Evolutionary conservation across 495 filamentous ascomycete species (phyloP), one percentile per base, ranked within the genome.

Genomic region (Neurospora intermedia): DNA sequence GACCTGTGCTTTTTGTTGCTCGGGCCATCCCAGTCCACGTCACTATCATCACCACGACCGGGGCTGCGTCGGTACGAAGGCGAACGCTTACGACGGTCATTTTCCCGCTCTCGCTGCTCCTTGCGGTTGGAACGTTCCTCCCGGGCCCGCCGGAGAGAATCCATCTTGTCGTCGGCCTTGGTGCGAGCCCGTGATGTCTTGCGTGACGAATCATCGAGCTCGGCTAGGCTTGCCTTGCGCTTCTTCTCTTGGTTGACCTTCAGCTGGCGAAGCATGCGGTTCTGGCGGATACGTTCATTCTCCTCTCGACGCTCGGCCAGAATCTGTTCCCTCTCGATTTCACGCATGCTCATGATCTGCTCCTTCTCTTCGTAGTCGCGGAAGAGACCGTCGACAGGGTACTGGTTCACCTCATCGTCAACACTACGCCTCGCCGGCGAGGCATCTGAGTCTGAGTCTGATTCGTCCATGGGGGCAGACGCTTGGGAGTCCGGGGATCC

Each of bases 401-500:
- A 98, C 41, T 92, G 89, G 31, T 88, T 90, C 71, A 90, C 86
- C 15, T 87, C 84, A 70, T 89, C 87, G 62, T 89, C 87, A 43
- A 85, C 85, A 82, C 87, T 73, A 82, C 87, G 80, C 43, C 79
- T 80, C 69, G 82, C 77, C 45, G 82, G 83, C n/a, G 85, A 80
- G 39, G 87, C 84, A 72, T 92, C 91, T 0, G 87, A 88, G 45
- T 91, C 92, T 6, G 91, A 91, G 73, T 94, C 92, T 27, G 93
- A 96, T 78, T 97, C 94, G 70, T 92, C 92, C 93, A 97, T 97
- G 3, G 92, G 89, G 15, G 90, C 94, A 38, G 93, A 97, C 75
- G 91, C 87, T 71, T 93, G 89, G 3, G 95, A 97, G 75, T 88
- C 83, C 11, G 88, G 90, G 13, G 92, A 94, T n/a, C 87, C 88